Evolutionary conservation across 352 stramenopile genomes (phyloP).

Genomic region (Globisporangium paddicum): DNA sequence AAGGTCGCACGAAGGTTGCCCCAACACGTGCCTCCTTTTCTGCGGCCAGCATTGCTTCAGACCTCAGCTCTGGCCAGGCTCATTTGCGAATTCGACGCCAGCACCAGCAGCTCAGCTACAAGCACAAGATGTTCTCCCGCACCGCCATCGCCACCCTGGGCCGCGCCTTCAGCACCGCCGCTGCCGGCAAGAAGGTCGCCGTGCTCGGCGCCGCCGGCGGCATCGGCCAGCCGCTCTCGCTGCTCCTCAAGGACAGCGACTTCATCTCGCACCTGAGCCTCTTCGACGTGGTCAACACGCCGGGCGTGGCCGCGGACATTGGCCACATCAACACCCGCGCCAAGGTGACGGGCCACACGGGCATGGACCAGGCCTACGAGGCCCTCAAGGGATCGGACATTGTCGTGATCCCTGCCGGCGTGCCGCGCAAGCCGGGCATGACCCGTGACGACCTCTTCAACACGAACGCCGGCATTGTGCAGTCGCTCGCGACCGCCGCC

Average conservation of each 20-base stretch:
- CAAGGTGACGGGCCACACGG: constrained; percentile 64
- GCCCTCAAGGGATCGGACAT: constrained; percentile 88
- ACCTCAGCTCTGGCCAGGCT: no score
- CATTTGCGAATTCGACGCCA: constrained; percentile 19
- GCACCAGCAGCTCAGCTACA: background rate
- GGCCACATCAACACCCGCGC: constrained; percentile 89
- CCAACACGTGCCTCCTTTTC: constrained; percentile 5
- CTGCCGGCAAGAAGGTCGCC: constrained; percentile 73
- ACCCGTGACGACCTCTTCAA: constrained; percentile 96
- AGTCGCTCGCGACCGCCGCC: constrained; percentile 92
- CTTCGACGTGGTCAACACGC: constrained; percentile 98
- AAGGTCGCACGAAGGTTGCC: constrained; percentile 8
- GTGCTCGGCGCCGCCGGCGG: constrained; percentile 94
- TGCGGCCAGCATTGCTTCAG: constrained; percentile 9
- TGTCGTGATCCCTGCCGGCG: constrained; percentile 98
- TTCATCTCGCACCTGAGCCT: constrained; percentile 95
- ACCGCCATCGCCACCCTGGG: constrained; percentile 18
- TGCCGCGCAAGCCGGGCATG: constrained; percentile 98
- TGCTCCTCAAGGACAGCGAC: constrained; percentile 97
- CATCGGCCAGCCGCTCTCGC: constrained; percentile 98
- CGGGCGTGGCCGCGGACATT: constrained; percentile 97
- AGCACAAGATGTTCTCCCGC: constrained; percentile 17
- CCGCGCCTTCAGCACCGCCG: constrained; percentile 52
- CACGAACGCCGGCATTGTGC: constrained; percentile 96
- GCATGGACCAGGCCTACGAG: constrained; percentile 74